phyloP scores from a whole-genome alignment of 257 asterid species.

The Thymus quinquecostatus region DNA sequence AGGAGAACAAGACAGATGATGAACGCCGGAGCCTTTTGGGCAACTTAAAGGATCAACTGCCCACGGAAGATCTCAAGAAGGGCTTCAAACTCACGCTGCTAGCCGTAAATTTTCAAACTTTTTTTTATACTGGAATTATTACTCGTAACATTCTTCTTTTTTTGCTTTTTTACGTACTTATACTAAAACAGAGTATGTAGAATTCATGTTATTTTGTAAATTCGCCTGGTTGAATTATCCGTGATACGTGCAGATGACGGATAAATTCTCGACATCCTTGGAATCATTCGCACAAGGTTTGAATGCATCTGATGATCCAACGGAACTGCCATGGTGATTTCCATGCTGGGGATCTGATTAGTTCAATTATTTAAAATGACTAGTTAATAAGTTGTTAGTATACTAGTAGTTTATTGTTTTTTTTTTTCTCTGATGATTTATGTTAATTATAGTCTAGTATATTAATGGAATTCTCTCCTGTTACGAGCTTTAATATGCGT shows the following conservation, averaged over 20 bases:
- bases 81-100: conserved; percentile 35
- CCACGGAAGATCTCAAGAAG: conserved; percentile 37
- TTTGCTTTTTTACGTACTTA: too few relatives aligned
- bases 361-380: too few relatives aligned
- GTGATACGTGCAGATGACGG: conserved; percentile 9
- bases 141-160: too few relatives aligned
- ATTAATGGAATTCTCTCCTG: too few relatives aligned
- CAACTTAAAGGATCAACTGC: conserved; percentile 34
- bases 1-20: conserved; percentile 21
- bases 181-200: too few relatives aligned
- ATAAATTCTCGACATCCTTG: not conserved
- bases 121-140: not conserved
- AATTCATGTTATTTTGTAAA: not conserved
- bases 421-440: too few relatives aligned
- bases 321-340: not conserved
- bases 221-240: too few relatives aligned
- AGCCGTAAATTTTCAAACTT: conserved; percentile 10
- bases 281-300: not conserved
- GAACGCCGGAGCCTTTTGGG: conserved; percentile 28
- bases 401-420: too few relatives aligned
- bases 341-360: too few relatives aligned
- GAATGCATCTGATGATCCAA: not conserved
- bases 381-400: too few relatives aligned
- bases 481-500: too few relatives aligned
- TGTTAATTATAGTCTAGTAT: too few relatives aligned